Base-by-base conservation (phyloP, 345 rosid species). In the Brassica carinata region DNA sequence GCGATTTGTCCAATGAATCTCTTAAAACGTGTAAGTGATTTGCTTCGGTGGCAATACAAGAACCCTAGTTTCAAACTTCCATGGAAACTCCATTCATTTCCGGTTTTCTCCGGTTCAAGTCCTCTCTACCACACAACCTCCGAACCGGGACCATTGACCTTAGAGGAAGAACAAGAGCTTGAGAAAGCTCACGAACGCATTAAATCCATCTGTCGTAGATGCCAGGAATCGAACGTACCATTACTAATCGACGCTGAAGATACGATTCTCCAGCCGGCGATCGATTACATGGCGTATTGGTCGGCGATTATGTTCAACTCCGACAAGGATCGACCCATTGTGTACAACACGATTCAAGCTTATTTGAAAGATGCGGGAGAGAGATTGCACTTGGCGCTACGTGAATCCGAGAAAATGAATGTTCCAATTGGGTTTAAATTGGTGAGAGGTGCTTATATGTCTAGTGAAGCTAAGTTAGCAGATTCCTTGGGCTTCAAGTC, bases 401-500 rank as follows among this genome's bases (percentile, higher is more conserved):
- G 82, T 71, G 90, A 88, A 5, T 92, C 97, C 0, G 83, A 87
- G 59, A 89, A 85, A 48, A 72, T 78, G 83, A 92, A 94, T 13
- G 84, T 95, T 53, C 86, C 88, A 0, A 80, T 90, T 85, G 99
- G 99, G 57, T 75, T 90, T 71, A 95, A 95, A 80, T 59, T 95
- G 2, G 99, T 95, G 18, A 84, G 99, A 48, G 99, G 99, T 9
- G 99, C 98, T 30, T 95, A 95, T 63, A 92, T 95, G 95, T 78
- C 94, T 1, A 87, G 89, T 15, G 99, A 93, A 77, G 68, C 75
- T 1, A 83, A 51, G 48, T 51, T 87, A n/a, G 99, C 99, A 2
- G 82, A 85, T 71, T 85, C 92, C 11, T 79, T 91, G 70, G 98
- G 98, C 7, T 83, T 38, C 68, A 88, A 88, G 53, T 90, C 98